Conservation (phyloP, 2,329 filamentous ascomycete genomes). For the Metarhizium rileyi region DNA sequence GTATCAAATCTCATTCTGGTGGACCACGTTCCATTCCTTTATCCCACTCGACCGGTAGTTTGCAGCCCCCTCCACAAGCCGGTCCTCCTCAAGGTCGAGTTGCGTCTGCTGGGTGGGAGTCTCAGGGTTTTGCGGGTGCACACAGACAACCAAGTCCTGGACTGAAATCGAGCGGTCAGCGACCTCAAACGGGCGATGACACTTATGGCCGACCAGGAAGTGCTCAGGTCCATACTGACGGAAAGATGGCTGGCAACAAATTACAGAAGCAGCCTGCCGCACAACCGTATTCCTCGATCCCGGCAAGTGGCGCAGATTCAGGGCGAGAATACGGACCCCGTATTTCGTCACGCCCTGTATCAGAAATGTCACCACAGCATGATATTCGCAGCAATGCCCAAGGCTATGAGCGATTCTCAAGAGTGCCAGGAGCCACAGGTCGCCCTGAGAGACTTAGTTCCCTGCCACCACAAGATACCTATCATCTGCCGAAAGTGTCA, state of each 20-base stretch:
- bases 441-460: conserved; percentile 25
- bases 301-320: conserved; percentile 17
- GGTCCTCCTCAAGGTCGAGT: conserved; percentile 30
- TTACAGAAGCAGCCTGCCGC: conserved; percentile 17
- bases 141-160: conserved; percentile 33
- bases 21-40: conserved; percentile 27
- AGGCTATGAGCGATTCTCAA: conserved; percentile 20
- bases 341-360: conserved; percentile 13
- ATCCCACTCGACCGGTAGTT: conserved; percentile 36
- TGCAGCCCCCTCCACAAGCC: conserved; percentile 27
- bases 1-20: conserved; percentile 37
- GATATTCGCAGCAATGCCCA: conserved; percentile 5
- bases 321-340: conserved; percentile 31
- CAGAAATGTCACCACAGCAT: conserved; percentile 13
- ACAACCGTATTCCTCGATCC: conserved; percentile 3
- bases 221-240: conserved; percentile 16
- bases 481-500: conserved; percentile 12
- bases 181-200: conserved; percentile 13
- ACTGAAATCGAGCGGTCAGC: conserved; percentile 7
- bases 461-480: conserved; percentile 16
- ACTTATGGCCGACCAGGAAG: conserved; percentile 17
- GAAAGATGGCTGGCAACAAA: conserved; percentile 23
- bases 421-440: conserved; percentile 20
- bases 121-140: conserved; percentile 26
- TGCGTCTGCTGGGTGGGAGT: conserved; percentile 34